Evolutionary conservation across 2,329 filamentous ascomycete genomes (phyloP).

Genomic region (Paramyrothecium roridum): DNA sequence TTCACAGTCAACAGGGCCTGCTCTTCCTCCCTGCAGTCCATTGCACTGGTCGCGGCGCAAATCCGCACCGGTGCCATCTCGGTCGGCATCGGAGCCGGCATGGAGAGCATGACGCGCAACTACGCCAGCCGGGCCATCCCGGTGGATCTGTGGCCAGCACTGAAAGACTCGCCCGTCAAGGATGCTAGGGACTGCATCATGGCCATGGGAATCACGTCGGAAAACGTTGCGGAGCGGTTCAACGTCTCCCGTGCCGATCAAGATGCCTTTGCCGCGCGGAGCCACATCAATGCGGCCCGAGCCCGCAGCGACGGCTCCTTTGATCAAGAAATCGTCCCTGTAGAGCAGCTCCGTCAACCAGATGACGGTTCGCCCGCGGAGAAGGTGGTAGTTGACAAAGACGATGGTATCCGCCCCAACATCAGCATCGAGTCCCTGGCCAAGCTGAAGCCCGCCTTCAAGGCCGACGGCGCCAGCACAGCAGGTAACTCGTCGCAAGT

Average conservation of each 20-base stretch:
- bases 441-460: conserved; percentile 82
- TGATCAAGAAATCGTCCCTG: conserved; percentile 73
- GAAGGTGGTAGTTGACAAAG: conserved; percentile 63
- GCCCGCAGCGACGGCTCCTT: conserved; percentile 70
- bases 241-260: conserved; percentile 70
- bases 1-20: conserved; percentile 88
- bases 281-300: conserved; percentile 66
- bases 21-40: conserved; percentile 71
- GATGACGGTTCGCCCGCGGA: conserved; percentile 52
- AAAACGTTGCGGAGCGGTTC: conserved; percentile 81
- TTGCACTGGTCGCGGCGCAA: conserved; percentile 69
- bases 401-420: conserved; percentile 75
- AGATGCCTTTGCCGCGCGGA: conserved; percentile 74
- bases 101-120: conserved; percentile 93
- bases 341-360: conserved; percentile 63
- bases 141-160: conserved; percentile 68
- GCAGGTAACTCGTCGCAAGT: conserved; percentile 85
- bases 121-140: conserved; percentile 80
- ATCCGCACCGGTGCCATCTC: conserved; percentile 72
- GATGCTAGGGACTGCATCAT: conserved; percentile 84
- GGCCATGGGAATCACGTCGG: conserved; percentile 89
- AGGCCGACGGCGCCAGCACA: conserved; percentile 68
- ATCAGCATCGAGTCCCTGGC: conserved; percentile 68
- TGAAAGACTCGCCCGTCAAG: conserved; percentile 59
- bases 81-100: conserved; percentile 77